phyloP scores from a whole-genome alignment of 2,329 filamentous ascomycete genomes.

The Lasiodiplodia gonubiensis region DNA sequence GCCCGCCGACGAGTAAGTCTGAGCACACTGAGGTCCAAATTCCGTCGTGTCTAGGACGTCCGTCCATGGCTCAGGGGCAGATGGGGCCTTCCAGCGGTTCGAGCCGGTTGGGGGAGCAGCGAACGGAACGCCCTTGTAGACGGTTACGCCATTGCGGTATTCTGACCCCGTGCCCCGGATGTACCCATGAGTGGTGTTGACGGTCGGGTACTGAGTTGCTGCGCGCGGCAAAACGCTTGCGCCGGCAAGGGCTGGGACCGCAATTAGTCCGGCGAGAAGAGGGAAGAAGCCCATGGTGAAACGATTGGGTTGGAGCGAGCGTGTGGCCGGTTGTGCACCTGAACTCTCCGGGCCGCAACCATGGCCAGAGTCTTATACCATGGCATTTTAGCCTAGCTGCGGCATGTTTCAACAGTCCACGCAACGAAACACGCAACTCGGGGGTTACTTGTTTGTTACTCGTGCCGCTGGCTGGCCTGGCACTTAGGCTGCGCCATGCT shows the following conservation, averaged over 20 bases:
- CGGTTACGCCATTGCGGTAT: conserved; percentile 2
- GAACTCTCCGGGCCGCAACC: not conserved
- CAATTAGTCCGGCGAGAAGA: not conserved
- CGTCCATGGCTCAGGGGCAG: conserved; percentile 16
- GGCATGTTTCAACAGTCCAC: not conserved
- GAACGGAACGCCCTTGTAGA: conserved; percentile 25
- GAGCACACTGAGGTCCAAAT: conserved; percentile 29
- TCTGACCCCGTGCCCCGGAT: not conserved
- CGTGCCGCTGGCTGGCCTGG: not conserved
- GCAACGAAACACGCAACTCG: not conserved
- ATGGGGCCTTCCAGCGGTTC: conserved; percentile 15
- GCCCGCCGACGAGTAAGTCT: not conserved
- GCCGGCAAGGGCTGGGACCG: not conserved
- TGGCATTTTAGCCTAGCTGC: not conserved
- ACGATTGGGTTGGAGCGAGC: not conserved
- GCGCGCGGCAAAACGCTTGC: not conserved
- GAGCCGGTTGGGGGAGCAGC: conserved; percentile 29
- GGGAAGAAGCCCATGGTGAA: not conserved
- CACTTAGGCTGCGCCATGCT: not conserved
- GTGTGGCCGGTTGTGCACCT: not conserved
- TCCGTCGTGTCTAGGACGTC: conserved; percentile 18
- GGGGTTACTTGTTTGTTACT: not conserved
- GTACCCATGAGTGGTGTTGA: conserved; percentile 13
- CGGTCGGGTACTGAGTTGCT: not conserved
- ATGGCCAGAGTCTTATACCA: not conserved